Conservation (phyloP, 495 filamentous ascomycete genomes). For the Friedmanniomyces simplex region DNA sequence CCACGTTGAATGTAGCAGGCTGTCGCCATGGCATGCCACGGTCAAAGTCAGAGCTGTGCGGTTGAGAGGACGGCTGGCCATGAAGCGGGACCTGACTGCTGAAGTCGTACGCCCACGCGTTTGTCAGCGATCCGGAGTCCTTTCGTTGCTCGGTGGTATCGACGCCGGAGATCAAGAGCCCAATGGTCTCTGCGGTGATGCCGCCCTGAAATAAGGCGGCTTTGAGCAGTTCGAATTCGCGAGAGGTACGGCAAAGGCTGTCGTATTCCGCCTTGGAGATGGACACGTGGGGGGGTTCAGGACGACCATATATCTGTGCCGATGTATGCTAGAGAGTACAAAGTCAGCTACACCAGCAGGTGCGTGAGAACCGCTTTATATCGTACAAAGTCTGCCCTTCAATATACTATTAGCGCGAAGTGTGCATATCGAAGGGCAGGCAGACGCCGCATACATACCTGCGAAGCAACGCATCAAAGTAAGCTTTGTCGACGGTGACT, state of each 20-base stretch:
- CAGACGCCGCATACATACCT: slow-evolving; percentile 24
- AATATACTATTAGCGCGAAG: slow-evolving; percentile 2
- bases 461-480: slow-evolving; percentile 33
- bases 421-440: neutral
- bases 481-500: slow-evolving; percentile 30
- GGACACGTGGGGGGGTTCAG: slow-evolving; percentile 36
- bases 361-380: neutral
- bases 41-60: neutral
- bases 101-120: neutral
- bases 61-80: neutral
- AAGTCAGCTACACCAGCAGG: neutral
- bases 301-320: slow-evolving; percentile 28
- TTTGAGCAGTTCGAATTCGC: slow-evolving; percentile 47
- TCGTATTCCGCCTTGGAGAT: slow-evolving; percentile 48
- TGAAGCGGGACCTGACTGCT: neutral
- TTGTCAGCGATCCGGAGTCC: slow-evolving; percentile 1
- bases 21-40: neutral
- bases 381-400: slow-evolving; percentile 34
- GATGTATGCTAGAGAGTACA: slow-evolving; percentile 33
- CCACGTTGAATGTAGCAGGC: neutral
- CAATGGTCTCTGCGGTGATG: slow-evolving; percentile 49
- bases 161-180: slow-evolving; percentile 28
- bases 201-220: slow-evolving; percentile 53
- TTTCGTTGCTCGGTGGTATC: slow-evolving; percentile 4
- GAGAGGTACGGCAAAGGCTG: slow-evolving; percentile 37